Evolutionary conservation across 345 rosid genomes (phyloP).

Genomic region (Euphorbia peplus): DNA sequence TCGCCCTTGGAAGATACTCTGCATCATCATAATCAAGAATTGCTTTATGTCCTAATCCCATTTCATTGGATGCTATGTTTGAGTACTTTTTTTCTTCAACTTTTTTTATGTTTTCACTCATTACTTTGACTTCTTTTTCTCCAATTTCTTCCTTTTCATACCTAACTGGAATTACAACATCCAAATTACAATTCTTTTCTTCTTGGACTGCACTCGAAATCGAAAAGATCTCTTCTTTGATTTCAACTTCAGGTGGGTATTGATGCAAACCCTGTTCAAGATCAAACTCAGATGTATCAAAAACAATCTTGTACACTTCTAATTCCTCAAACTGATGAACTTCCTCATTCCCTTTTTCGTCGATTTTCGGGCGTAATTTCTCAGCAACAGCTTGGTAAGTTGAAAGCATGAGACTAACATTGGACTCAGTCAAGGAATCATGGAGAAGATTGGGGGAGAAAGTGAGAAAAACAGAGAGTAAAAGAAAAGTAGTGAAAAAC

Average conservation of each 20-base stretch:
- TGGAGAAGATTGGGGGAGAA: slow-evolving; percentile 30
- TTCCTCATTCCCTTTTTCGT: slow-evolving; percentile 27
- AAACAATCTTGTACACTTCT: slow-evolving; percentile 65
- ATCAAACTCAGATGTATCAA: slow-evolving; percentile 41
- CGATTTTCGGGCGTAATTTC: slow-evolving; percentile 38
- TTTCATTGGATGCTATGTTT: slow-evolving; percentile 53
- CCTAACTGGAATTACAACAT: slow-evolving; percentile 3
- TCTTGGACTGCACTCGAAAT: neutral
- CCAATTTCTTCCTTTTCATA: slow-evolving; percentile 17
- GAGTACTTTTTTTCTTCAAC: slow-evolving; percentile 32
- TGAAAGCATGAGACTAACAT: slow-evolving; percentile 36
- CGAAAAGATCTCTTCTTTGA: slow-evolving; percentile 7
- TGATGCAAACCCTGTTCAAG: slow-evolving; percentile 17
- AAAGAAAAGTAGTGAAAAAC: slow-evolving; percentile 65
- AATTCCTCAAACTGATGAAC: slow-evolving; percentile 38
- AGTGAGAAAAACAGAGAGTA: slow-evolving; percentile 61
- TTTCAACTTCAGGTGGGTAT: slow-evolving; percentile 19
- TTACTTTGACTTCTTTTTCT: slow-evolving; percentile 46
- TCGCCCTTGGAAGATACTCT: slow-evolving; percentile 21
- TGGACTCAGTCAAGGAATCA: slow-evolving; percentile 35
- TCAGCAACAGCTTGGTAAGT: slow-evolving; percentile 40
- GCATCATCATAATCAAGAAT: slow-evolving; percentile 13
- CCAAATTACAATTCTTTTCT: neutral
- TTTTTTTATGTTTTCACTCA: slow-evolving; percentile 41
- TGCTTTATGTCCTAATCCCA: slow-evolving; percentile 12